These are phyloP conservation scores for Trichoderma reesei DNA, from an alignment of 495 filamentous ascomycete genomes.

Conservation along the genomic window DNA sequence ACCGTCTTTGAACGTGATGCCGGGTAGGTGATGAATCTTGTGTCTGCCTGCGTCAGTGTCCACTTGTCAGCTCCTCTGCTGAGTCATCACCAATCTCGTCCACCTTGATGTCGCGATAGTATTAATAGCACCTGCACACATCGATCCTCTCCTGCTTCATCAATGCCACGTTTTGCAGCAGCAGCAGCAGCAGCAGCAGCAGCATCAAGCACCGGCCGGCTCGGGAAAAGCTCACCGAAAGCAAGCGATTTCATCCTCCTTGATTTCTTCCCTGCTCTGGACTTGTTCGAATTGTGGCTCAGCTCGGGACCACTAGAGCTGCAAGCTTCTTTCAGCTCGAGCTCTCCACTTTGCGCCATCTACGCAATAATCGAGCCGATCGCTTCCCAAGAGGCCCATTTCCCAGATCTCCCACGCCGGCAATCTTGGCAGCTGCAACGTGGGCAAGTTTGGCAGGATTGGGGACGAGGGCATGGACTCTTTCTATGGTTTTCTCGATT, in stretches of 20 bases:
- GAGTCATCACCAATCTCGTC: too few relatives aligned
- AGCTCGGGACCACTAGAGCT: background rate
- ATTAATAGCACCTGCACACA: too few relatives aligned
- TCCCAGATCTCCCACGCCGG: background rate
- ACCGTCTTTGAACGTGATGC: too few relatives aligned
- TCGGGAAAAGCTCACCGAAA: background rate
- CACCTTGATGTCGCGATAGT: background rate
- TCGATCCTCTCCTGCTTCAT: too few relatives aligned
- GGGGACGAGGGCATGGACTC: background rate
- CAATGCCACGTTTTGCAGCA: too few relatives aligned
- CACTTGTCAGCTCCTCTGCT: background rate
- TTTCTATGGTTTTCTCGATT: background rate
- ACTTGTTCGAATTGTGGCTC: background rate
- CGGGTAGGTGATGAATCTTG: too few relatives aligned
- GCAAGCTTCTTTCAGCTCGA: background rate
- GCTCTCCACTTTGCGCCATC: constrained; percentile 1
- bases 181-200: too few relatives aligned
- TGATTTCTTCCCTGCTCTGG: background rate
- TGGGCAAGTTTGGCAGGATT: background rate
- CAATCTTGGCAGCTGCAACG: background rate
- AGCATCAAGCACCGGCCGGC: background rate
- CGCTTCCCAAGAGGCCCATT: background rate
- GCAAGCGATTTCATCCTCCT: background rate
- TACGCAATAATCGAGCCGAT: background rate
- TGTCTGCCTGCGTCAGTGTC: too few relatives aligned